Percentiles rank a stretch among this genome's conserved stretches.
Evolutionary conservation across 345 rosid species (phyloP).

Genomic region (Jatropha curcas): DNA sequence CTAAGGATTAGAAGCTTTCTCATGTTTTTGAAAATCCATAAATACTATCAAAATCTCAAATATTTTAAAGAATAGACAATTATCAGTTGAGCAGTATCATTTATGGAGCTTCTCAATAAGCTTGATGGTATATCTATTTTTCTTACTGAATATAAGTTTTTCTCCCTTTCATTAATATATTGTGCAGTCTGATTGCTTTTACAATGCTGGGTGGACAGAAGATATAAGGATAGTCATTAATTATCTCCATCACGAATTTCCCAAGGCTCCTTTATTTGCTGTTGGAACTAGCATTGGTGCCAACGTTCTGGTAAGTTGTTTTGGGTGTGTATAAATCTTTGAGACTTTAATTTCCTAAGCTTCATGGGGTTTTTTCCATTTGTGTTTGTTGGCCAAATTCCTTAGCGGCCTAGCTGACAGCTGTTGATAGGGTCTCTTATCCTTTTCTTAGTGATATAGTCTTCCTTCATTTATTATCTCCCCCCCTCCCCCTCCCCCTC

Average conservation of each 20-base stretch:
- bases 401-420: background rate
- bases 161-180: background rate
- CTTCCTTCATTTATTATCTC: background rate
- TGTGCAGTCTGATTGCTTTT: slow-evolving; percentile 86
- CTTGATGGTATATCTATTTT: too few species aligned
- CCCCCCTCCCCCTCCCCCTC: too few species aligned
- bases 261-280: slow-evolving; percentile 82
- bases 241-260: slow-evolving; percentile 59
- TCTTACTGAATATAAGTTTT: slow-evolving; percentile 4
- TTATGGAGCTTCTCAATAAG: too few species aligned
- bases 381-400: background rate
- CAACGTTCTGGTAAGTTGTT: slow-evolving; percentile 62
- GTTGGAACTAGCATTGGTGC: slow-evolving; percentile 96
- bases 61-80: too few species aligned
- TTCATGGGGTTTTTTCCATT: background rate
- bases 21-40: background rate
- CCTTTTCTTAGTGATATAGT: background rate
- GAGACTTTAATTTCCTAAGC: background rate
- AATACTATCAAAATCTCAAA: too few species aligned
- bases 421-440: background rate
- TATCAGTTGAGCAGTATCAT: too few species aligned
- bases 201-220: slow-evolving; percentile 94
- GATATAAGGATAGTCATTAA: slow-evolving; percentile 56
- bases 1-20: too few species aligned
- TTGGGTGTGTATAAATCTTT: background rate